Evolutionary conservation across 495 filamentous ascomycete species (phyloP).

Genomic region (Aspergillus panamensis): DNA sequence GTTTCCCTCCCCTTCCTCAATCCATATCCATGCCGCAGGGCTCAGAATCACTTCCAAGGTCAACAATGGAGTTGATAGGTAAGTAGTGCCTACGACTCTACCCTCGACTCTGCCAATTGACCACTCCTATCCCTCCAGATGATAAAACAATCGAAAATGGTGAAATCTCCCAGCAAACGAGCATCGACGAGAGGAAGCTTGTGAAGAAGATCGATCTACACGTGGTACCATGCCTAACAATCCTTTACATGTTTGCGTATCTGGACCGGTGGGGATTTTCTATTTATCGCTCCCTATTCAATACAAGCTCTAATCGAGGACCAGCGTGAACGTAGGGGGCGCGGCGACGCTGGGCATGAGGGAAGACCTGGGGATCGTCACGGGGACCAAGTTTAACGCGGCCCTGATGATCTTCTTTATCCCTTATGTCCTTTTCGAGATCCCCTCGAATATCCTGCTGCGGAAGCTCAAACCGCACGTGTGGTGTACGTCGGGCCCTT

Average conservation of each 20-base stretch:
- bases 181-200: conserved; percentile 59
- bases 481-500: conserved; percentile 44
- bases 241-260: conserved; percentile 78
- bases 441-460: conserved; percentile 61
- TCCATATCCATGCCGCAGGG: too few species aligned
- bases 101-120: too few species aligned
- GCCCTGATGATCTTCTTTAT: conserved; percentile 62
- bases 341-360: conserved; percentile 52
- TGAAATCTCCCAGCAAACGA: neutral
- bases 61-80: too few species aligned
- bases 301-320: neutral
- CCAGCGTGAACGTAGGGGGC: conserved; percentile 59
- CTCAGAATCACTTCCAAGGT: too few species aligned
- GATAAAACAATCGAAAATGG: conserved; percentile 5
- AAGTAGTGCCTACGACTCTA: too few species aligned
- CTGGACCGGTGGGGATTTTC: conserved; percentile 56
- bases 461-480: conserved; percentile 58
- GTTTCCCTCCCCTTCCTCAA: too few species aligned
- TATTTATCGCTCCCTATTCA: neutral
- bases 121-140: neutral
- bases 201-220: conserved; percentile 67
- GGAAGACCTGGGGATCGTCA: conserved; percentile 52
- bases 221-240: conserved; percentile 69
- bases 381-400: conserved; percentile 49
- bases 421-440: conserved; percentile 60